Percentiles rank a stretch among this genome's conserved stretches.
phyloP scores from a whole-genome alignment of 148 eudicot species.

The Rhododendron henanense region DNA sequence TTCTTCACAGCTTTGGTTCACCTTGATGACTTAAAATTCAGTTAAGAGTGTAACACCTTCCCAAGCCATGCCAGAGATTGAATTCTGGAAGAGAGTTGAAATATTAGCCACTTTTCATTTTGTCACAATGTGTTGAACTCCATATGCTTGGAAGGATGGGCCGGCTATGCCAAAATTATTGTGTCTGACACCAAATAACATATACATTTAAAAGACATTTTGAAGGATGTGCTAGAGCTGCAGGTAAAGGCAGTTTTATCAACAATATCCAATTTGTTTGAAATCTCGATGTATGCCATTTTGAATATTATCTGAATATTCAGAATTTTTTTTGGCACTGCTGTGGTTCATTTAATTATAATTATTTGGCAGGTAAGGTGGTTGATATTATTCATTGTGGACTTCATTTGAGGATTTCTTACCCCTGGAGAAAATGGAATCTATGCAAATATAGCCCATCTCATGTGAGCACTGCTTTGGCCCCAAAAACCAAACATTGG shows the following conservation, averaged over 20 bases:
- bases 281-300: neutral
- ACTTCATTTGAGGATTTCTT: neutral
- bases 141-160: neutral
- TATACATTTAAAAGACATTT: neutral
- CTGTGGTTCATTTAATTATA: neutral
- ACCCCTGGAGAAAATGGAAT: neutral
- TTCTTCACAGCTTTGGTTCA: neutral
- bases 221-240: neutral
- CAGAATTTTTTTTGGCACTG: neutral
- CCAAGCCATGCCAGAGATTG: neutral
- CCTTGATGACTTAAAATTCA: neutral
- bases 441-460: neutral
- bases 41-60: neutral
- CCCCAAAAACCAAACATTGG: neutral
- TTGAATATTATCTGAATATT: neutral
- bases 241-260: neutral
- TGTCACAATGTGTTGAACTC: neutral
- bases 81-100: neutral
- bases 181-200: neutral
- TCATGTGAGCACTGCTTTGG: conserved; percentile 9
- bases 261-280: neutral
- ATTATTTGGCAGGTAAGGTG: neutral
- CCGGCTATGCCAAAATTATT: neutral
- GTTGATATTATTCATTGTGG: conserved; percentile 13
- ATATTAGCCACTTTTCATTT: neutral